Evolutionary conservation across 2,329 filamentous ascomycete genomes (phyloP), one percentile per base, ranked within the genome.

Genomic region (Arthrobotrys megalospora): DNA sequence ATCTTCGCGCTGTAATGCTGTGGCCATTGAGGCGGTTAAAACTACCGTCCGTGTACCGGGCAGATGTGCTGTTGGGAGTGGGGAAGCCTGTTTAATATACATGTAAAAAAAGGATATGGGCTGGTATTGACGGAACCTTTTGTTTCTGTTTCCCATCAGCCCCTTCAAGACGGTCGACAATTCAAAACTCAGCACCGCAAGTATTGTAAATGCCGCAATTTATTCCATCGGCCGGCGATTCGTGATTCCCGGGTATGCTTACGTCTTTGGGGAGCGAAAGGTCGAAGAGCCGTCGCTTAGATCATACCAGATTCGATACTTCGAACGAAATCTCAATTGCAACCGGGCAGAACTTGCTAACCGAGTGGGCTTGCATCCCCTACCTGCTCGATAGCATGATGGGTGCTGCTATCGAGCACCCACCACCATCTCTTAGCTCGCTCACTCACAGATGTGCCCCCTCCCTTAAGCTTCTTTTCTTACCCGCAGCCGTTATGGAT

Each of bases 401-500:
- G n/a, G n/a, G n/a, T n/a, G 55, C 48, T 53, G 34, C 38, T 69
- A 55, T 48, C 34, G 43, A 34, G 41, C 43, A 52, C 52, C 34
- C 43, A 34, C 34, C 43, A 34, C 36, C 28, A 32, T 14, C 19
- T n/a, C n/a, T n/a, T 47, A 47, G 60, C 28, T 70, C 41, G 21
- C 32, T 53, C 14, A 32, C 19, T 60, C 55, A 43, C 55, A 19
- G 19, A 60, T 21, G n/a, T 12, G 28, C 14, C n/a, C 55, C 62
- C 36, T 14, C 34, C 50, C 34, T 28, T 71, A 60, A 38, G 38
- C 63, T 66, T 66, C 52, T 64, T 64, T 34, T 28, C 67, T 65
- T 77, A 78, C 68, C 75, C 75, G 75, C 63, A 67, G 75, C 75
- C 75, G 75, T 78, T 78, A 78, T 66, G 55, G 75, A 72, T 68